Conservation (phyloP, 208 protist species). For the Jaenimonas drosophilae region DNA sequence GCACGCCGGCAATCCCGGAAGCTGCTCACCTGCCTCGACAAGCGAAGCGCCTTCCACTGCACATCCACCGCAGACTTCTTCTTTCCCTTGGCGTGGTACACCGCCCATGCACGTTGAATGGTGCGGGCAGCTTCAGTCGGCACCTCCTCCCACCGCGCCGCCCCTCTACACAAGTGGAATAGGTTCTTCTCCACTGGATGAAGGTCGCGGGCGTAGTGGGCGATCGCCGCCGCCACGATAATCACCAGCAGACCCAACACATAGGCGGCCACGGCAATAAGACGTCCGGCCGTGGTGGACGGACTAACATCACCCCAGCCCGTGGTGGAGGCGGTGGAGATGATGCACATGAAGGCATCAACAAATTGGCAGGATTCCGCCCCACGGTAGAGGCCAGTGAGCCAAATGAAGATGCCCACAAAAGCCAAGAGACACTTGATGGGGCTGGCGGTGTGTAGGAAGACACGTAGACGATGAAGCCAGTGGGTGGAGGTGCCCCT, state of each 20-base stretch:
- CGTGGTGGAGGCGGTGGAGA: slow-evolving; percentile 15
- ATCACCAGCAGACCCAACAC: slow-evolving; percentile 9
- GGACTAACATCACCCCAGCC: slow-evolving; percentile 25
- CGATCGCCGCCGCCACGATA: neutral
- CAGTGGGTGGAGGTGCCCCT: neutral
- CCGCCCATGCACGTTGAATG: slow-evolving; percentile 58
- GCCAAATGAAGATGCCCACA: neutral
- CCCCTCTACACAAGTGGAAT: neutral
- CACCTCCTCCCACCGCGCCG: slow-evolving; percentile 21
- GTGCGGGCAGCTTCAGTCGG: slow-evolving; percentile 42
- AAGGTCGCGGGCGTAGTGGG: neutral
- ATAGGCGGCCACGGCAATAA: slow-evolving; percentile 9
- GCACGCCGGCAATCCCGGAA: slow-evolving; percentile 41
- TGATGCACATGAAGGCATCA: slow-evolving; percentile 16
- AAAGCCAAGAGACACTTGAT: neutral
- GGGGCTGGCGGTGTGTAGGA: neutral
- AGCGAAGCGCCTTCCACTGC: slow-evolving; percentile 47
- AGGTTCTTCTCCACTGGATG: neutral
- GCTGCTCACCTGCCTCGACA: slow-evolving; percentile 27
- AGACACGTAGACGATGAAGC: neutral
- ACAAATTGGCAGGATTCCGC: slow-evolving; percentile 5
- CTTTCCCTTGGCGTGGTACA: slow-evolving; percentile 32
- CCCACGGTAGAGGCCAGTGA: slow-evolving; percentile 6
- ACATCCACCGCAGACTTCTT: slow-evolving; percentile 17
- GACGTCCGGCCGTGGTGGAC: slow-evolving; percentile 5